Evolutionary conservation across 2,329 filamentous ascomycete species (phyloP).

Genomic region (Orbilia oligospora): DNA sequence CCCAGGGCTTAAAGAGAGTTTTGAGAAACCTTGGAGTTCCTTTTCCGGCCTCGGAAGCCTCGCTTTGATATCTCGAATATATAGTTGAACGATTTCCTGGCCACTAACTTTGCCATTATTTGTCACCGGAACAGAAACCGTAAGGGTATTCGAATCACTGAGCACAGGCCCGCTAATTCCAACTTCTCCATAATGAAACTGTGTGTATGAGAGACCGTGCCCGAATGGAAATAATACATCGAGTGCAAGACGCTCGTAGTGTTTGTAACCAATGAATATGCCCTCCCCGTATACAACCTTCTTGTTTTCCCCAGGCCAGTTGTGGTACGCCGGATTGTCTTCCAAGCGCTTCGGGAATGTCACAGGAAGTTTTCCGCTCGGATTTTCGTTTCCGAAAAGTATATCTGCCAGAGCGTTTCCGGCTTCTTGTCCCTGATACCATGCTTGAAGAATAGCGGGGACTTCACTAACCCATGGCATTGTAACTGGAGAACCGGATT

Average conservation of each 20-base stretch:
- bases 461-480: slow-evolving; percentile 79
- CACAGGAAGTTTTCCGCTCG: slow-evolving; percentile 78
- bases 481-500: slow-evolving; percentile 77
- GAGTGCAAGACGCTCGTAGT: slow-evolving; percentile 76
- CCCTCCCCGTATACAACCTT: slow-evolving; percentile 80
- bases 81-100: slow-evolving; percentile 78
- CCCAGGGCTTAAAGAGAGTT: slow-evolving; percentile 74
- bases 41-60: slow-evolving; percentile 76
- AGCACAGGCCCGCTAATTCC: slow-evolving; percentile 71
- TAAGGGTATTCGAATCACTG: slow-evolving; percentile 70
- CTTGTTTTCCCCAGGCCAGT: slow-evolving; percentile 80
- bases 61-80: slow-evolving; percentile 74
- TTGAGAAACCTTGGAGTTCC: slow-evolving; percentile 77
- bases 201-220: slow-evolving; percentile 77
- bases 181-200: slow-evolving; percentile 74
- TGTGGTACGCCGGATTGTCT: slow-evolving; percentile 79
- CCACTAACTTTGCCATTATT: slow-evolving; percentile 74
- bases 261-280: slow-evolving; percentile 80
- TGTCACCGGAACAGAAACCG: slow-evolving; percentile 73
- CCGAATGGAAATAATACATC: slow-evolving; percentile 77
- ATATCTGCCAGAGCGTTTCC: slow-evolving; percentile 78
- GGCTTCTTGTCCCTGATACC: slow-evolving; percentile 80
- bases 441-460: slow-evolving; percentile 78
- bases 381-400: slow-evolving; percentile 76
- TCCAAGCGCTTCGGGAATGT: slow-evolving; percentile 77